Evolutionary conservation across 306 rosid genomes (phyloP), one percentile per base, ranked within the genome.

Genomic region (Argentina anserina): DNA sequence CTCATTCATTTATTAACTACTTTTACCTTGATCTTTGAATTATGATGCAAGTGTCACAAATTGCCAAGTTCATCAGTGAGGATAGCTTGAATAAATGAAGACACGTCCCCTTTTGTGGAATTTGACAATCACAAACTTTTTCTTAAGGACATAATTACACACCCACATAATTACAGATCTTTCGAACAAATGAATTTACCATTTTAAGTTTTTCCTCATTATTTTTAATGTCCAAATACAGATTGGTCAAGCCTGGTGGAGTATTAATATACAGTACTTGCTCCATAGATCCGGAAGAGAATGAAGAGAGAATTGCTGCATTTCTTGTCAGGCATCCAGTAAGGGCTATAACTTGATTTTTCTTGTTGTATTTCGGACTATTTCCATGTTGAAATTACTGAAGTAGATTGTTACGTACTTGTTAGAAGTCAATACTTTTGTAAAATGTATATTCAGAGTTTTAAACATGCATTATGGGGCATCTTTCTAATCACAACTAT

Each of bases 241-340:
- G 97, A 83, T 90, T 92, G 84, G 92, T 92, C 69, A 89, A 89
- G 67, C 88, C 91, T 10, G 92, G 97, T 29, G 97, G 97, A 68
- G 82, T 89, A 50, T 77, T 92, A 56, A 82, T 89, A 58, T 92
- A 92, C 73, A 89, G 97, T 76, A 89, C 97, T 49, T 92, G 97
- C 86, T 92, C 97, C 72, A 84, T 92, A 76, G 97, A 92, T 80
- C 92, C 96, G 17, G 97, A 87, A 86, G 97, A 92, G 86, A 92
- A 89, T 75, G 89, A 92, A 58, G 90, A 87, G 12, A 84, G 97
- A 79, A 87, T 89, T 40, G 84, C 86, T 36, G 87, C 96, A 61
- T 92, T 89, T 87, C 97, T 92, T 80, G 76, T 15, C n/a, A 77
- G 92, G 83, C 97, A 92, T 79, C 88, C 87, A 5, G 97, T 92